These are phyloP conservation scores for Coffea humblotiana DNA, from an alignment of 305 asterid genomes.

Conservation along the genomic window DNA sequence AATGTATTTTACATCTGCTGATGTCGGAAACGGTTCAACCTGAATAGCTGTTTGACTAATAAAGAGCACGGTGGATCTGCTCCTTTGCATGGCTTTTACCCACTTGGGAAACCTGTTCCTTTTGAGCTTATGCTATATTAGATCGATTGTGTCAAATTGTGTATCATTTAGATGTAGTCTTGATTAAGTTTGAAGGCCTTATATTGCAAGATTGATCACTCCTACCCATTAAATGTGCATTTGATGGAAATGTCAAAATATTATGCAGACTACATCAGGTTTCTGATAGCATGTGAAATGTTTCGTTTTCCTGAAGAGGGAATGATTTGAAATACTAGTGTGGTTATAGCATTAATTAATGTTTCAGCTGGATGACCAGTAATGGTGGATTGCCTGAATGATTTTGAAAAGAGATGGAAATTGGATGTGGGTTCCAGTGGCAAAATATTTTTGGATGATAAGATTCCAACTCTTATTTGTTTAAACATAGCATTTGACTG, in stretches of 20 bases:
- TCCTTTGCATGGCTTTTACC: neutral
- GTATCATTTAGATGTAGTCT: neutral
- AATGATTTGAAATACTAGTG: neutral
- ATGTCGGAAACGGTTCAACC: neutral
- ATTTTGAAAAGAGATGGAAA: slow-evolving; percentile 3
- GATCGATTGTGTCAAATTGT: neutral
- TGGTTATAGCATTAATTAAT: neutral
- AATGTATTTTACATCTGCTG: neutral
- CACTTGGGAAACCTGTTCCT: neutral
- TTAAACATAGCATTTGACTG: neutral
- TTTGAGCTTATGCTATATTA: neutral
- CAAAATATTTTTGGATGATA: neutral
- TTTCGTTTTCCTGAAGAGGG: neutral
- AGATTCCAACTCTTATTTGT: neutral
- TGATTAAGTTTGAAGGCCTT: neutral
- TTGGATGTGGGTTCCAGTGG: neutral
- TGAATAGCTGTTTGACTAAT: too few species aligned
- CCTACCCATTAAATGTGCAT: neutral
- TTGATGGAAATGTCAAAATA: neutral
- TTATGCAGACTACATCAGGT: neutral
- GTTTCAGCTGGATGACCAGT: neutral
- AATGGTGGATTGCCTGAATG: neutral
- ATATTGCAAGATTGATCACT: neutral
- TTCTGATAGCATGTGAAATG: neutral
- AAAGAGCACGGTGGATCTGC: too few species aligned